Evolutionary conservation across 2,329 filamentous ascomycete species (phyloP).

Genomic region (Aureobasidium sp.): DNA sequence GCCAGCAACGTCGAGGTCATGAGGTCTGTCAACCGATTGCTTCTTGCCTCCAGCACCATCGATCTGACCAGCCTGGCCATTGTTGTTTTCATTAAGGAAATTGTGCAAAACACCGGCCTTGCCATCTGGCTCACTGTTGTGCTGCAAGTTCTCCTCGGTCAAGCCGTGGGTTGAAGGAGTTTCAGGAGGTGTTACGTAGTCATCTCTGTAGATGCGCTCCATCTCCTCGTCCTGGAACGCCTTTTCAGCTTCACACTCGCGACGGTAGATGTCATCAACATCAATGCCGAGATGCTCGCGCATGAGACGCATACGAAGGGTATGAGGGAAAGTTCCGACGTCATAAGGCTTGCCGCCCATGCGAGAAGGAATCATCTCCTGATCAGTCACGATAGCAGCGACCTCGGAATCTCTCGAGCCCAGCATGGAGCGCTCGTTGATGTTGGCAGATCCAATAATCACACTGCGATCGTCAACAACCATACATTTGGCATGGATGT

Average conservation of each 20-base stretch:
- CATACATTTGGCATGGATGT: conserved; percentile 97
- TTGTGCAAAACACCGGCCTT: conserved; percentile 10
- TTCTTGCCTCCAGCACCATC: conserved; percentile 55
- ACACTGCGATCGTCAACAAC: conserved; percentile 89
- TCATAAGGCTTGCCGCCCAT: conserved; percentile 88
- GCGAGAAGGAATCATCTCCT: conserved; percentile 81
- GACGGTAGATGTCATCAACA: conserved; percentile 66
- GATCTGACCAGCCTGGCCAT: not conserved
- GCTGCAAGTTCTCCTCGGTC: conserved; percentile 23
- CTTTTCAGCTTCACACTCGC: conserved; percentile 29
- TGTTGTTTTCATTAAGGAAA: conserved; percentile 14
- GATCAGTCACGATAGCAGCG: conserved; percentile 83
- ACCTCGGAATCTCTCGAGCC: conserved; percentile 88
- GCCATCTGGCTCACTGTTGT: conserved; percentile 2
- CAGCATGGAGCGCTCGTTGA: conserved; percentile 95
- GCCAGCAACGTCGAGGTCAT: conserved; percentile 71
- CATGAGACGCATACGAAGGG: conserved; percentile 88
- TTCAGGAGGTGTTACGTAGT: conserved; percentile 29
- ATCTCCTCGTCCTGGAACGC: conserved; percentile 57
- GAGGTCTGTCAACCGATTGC: conserved; percentile 44
- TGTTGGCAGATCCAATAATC: conserved; percentile 95
- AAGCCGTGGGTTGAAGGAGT: conserved; percentile 24
- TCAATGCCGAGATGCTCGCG: conserved; percentile 94
- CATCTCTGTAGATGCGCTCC: conserved; percentile 29
- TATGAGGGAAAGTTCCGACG: conserved; percentile 88